Evolutionary conservation across 441 rosid genomes (phyloP).

Genomic region (Biscutella laevigata): DNA sequence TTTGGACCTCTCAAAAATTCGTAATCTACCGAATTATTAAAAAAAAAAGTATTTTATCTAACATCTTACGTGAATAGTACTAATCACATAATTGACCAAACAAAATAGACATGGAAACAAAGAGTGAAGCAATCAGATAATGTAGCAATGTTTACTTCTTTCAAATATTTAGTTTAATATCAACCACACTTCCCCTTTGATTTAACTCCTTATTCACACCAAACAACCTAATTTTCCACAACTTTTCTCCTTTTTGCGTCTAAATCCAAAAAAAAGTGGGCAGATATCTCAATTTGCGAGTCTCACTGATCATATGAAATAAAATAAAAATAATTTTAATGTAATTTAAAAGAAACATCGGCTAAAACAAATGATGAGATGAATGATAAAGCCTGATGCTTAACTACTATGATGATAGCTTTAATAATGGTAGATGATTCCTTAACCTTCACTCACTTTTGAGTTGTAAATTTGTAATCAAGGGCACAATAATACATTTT

Average conservation of each 20-base stretch:
- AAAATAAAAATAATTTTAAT: neutral
- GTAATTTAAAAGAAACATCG: neutral
- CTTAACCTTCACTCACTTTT: constrained; percentile 13
- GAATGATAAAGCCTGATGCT: constrained; percentile 2
- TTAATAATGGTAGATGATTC: constrained; percentile 12
- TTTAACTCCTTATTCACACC: constrained; percentile 7
- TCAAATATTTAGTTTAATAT: too few species aligned
- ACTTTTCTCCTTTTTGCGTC: neutral
- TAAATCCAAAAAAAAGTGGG: neutral
- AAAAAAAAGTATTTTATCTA: too few species aligned
- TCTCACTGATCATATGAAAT: neutral
- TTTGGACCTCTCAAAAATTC: too few species aligned
- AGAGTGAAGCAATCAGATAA: too few species aligned
- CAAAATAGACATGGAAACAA: too few species aligned
- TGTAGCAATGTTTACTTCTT: too few species aligned
- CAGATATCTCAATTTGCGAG: neutral
- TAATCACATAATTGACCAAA: too few species aligned
- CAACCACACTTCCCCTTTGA: neutral
- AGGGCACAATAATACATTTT: constrained; percentile 15
- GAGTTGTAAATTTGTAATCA: constrained; percentile 7
- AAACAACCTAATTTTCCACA: constrained; percentile 7
- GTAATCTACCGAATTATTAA: too few species aligned
- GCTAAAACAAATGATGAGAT: neutral
- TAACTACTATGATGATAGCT: constrained; percentile 14
- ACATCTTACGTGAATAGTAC: too few species aligned